Percentiles rank a stretch among this genome's conserved stretches.
Conservation (phyloP, 2,329 filamentous ascomycete species). For the Talaromyces sp. region DNA sequence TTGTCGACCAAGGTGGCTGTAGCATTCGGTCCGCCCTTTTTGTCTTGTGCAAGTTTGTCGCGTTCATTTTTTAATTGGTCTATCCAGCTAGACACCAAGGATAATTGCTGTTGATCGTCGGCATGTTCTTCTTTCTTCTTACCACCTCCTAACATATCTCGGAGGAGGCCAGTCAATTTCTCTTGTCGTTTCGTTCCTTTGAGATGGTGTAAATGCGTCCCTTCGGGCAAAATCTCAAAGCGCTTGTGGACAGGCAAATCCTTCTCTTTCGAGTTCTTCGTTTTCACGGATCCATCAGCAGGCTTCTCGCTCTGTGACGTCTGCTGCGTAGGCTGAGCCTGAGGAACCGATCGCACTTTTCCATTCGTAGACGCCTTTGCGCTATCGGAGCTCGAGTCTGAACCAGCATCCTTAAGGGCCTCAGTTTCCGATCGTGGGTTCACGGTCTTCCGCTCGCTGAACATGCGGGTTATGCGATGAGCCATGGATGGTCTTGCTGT, state of each 20-base stretch:
- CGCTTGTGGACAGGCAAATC: slow-evolving; percentile 38
- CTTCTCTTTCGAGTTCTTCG: slow-evolving; percentile 37
- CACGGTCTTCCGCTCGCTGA: slow-evolving; percentile 39
- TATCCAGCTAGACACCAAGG: slow-evolving; percentile 92
- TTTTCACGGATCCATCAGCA: slow-evolving; percentile 21
- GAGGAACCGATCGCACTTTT: slow-evolving; percentile 27
- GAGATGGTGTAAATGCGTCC: slow-evolving; percentile 80
- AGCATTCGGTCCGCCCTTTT: slow-evolving; percentile 70
- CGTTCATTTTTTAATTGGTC: slow-evolving; percentile 88
- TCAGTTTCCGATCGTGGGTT: slow-evolving; percentile 19
- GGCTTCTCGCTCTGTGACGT: slow-evolving; percentile 30
- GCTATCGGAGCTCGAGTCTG: slow-evolving; percentile 38
- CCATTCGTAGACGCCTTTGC: slow-evolving; percentile 32
- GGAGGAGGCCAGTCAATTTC: slow-evolving; percentile 89
- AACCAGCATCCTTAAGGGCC: slow-evolving; percentile 30
- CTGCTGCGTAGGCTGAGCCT: slow-evolving; percentile 31
- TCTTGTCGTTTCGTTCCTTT: slow-evolving; percentile 90
- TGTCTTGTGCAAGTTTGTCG: slow-evolving; percentile 69
- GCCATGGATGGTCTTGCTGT: slow-evolving; percentile 42
- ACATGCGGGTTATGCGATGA: slow-evolving; percentile 46
- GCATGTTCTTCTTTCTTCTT: slow-evolving; percentile 66
- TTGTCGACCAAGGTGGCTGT: slow-evolving; percentile 85
- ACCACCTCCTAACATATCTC: slow-evolving; percentile 74
- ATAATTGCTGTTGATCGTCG: slow-evolving; percentile 68
- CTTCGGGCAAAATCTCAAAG: slow-evolving; percentile 60